phyloP scores from a whole-genome alignment of 495 filamentous ascomycete species.

The Penicillium lagena region DNA sequence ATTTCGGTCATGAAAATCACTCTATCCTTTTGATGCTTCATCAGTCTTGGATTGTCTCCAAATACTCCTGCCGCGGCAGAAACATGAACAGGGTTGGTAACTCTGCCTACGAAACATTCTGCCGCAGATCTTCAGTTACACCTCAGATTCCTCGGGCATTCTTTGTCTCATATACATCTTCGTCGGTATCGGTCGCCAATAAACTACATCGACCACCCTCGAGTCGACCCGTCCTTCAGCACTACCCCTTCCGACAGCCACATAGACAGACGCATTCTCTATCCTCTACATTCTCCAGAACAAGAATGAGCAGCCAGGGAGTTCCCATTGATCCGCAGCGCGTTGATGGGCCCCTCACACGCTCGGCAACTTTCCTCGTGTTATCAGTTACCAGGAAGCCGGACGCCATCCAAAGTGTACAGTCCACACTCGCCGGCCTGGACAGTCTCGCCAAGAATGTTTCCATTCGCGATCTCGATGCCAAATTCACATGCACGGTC shows the following conservation, averaged over 20 bases:
- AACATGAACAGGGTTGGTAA: background rate
- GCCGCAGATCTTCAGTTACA: background rate
- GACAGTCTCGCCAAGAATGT: slow-evolving; percentile 47
- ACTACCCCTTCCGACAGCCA: background rate
- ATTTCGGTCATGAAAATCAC: too few species aligned
- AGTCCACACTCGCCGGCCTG: slow-evolving; percentile 38
- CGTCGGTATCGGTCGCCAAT: background rate
- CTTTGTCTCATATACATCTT: background rate
- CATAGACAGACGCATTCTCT: background rate
- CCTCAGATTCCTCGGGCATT: background rate
- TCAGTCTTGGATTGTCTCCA: background rate
- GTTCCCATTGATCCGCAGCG: slow-evolving; percentile 34
- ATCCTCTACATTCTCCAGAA: background rate
- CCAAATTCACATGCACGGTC: slow-evolving; percentile 46
- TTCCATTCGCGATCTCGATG: slow-evolving; percentile 41
- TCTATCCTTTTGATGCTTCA: too few species aligned
- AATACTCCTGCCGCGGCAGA: background rate
- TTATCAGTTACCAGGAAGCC: slow-evolving; percentile 31
- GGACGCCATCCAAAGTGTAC: slow-evolving; percentile 30
- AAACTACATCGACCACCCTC: background rate
- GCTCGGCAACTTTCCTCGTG: slow-evolving; percentile 47
- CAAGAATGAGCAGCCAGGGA: slow-evolving; percentile 22
- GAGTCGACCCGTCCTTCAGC: background rate
- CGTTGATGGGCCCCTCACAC: slow-evolving; percentile 44
- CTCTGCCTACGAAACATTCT: background rate